Conservation (phyloP, 768 basidiomycete species). For the Boletus bicolor region DNA sequence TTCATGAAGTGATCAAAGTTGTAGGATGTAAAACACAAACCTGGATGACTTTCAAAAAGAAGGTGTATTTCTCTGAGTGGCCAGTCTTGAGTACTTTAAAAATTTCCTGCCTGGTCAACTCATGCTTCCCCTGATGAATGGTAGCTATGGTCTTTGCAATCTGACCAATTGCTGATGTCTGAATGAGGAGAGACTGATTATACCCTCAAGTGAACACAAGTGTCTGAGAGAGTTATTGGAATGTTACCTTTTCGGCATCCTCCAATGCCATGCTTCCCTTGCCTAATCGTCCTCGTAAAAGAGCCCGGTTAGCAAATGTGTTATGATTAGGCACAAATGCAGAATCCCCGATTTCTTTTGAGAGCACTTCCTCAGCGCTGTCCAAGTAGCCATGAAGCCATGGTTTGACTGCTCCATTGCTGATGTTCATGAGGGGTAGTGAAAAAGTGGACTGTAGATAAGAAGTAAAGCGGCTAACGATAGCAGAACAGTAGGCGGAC, state of each 20-base stretch:
- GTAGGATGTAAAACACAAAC: background rate
- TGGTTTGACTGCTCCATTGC: constrained; percentile 13
- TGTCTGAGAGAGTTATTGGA: background rate
- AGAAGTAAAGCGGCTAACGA: background rate
- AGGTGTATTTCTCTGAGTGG: background rate
- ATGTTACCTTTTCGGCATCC: constrained; percentile 11
- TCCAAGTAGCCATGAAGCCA: constrained; percentile 18
- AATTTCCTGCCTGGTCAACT: constrained; percentile 5
- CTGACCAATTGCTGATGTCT: constrained; percentile 13
- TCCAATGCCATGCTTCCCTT: background rate
- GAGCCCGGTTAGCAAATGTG: constrained; percentile 14
- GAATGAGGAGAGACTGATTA: constrained; percentile 9
- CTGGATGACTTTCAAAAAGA: constrained; percentile 12
- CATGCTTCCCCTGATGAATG: background rate
- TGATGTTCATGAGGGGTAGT: constrained; percentile 19
- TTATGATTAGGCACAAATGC: background rate
- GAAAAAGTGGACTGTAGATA: constrained; percentile 4
- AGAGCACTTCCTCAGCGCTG: constrained; percentile 5
- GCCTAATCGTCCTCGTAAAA: constrained; percentile 8
- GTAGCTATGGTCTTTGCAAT: constrained; percentile 14
- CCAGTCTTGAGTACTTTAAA: background rate
- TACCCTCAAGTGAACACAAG: background rate
- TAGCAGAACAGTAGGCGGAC: background rate
- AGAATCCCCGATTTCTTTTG: constrained; percentile 6
- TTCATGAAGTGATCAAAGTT: background rate